phyloP scores from a whole-genome alignment of 2,329 filamentous ascomycete species.

The Nannizziopsis arthrosporioides region DNA sequence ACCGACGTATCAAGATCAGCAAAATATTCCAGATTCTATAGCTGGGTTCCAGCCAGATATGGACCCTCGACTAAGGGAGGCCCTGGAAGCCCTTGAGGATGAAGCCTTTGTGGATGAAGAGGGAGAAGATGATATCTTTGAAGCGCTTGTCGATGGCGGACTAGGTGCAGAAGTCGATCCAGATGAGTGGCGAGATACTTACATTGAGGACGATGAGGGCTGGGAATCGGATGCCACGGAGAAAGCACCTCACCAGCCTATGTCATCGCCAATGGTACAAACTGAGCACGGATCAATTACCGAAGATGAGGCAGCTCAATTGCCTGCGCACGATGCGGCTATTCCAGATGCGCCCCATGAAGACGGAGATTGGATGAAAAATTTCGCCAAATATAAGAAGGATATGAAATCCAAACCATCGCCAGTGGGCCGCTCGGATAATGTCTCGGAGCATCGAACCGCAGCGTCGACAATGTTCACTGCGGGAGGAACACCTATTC shows the following conservation, averaged over 20 bases:
- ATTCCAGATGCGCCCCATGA: constrained; percentile 43
- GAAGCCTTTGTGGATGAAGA: constrained; percentile 83
- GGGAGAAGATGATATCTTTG: constrained; percentile 71
- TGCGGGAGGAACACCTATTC: constrained; percentile 53
- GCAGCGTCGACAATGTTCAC: constrained; percentile 37
- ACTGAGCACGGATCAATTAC: constrained; percentile 34
- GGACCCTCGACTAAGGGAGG: constrained; percentile 85
- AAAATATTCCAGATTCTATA: constrained; percentile 81
- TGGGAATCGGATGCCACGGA: constrained; percentile 94
- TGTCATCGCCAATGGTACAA: constrained; percentile 12
- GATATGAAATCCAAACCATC: constrained; percentile 44
- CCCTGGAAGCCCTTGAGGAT: constrained; percentile 85
- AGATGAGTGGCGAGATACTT: constrained; percentile 61
- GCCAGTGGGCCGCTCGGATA: constrained; percentile 29
- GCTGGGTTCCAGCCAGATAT: constrained; percentile 95
- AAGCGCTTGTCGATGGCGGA: constrained; percentile 55
- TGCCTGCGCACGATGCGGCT: constrained; percentile 29
- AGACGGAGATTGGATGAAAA: constrained; percentile 75
- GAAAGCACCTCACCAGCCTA: constrained; percentile 47
- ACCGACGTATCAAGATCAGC: constrained; percentile 79
- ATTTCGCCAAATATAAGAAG: constrained; percentile 91
- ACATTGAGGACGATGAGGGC: constrained; percentile 55
- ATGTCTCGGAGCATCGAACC: constrained; percentile 31
- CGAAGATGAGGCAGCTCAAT: constrained; percentile 22
- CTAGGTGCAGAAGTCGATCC: constrained; percentile 58